These are phyloP conservation scores for Trichomonas gallinae DNA, from an alignment of 208 protist species.

Conservation along the genomic window DNA sequence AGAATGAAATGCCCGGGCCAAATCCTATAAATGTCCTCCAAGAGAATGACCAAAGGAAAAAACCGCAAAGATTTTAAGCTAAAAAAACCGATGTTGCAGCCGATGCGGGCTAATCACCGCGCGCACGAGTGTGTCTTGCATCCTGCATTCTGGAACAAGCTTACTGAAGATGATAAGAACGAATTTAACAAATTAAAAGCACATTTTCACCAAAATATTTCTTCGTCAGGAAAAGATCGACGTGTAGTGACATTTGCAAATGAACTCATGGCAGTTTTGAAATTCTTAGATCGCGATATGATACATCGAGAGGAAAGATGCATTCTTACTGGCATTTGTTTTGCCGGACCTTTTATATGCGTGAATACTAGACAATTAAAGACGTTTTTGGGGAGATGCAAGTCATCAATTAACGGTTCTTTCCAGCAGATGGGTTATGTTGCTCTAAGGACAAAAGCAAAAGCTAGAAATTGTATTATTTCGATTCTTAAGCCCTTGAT, in stretches of 20 bases:
- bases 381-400: background rate
- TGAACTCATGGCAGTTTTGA: background rate
- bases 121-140: background rate
- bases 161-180: background rate
- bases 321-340: background rate
- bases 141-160: background rate
- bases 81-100: background rate
- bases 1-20: no score
- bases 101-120: background rate
- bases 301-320: background rate
- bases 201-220: background rate
- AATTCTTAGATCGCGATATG: background rate
- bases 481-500: background rate
- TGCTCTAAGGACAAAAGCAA: background rate
- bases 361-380: background rate
- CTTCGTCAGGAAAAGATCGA: background rate
- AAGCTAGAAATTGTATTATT: background rate
- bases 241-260: background rate
- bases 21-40: no score
- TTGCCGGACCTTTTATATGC: background rate
- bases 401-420: background rate
- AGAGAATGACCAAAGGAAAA: background rate
- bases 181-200: background rate
- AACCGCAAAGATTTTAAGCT: background rate
- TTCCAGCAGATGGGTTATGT: slow-evolving; percentile 21